Base-by-base conservation (phyloP, 371 early-diverging fungal species). In the Zopfochytrium polystomum region DNA sequence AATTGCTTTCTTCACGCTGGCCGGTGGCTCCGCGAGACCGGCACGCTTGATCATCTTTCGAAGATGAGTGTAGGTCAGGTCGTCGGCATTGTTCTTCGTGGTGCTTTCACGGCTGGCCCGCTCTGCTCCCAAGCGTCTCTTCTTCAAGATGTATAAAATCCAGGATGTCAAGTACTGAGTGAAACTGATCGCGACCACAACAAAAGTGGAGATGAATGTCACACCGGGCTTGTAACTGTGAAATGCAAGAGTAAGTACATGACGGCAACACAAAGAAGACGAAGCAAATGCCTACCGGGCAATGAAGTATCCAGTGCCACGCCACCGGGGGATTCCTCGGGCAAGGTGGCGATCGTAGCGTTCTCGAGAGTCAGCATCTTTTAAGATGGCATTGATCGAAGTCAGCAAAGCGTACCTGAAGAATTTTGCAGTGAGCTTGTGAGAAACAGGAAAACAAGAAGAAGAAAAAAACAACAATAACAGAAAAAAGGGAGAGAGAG, bases 271-370 rank as follows among this genome's bases (percentile, higher is more conserved):
- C 25, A 11, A 9, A 57, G 29, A 29, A 18, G 7, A 23, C 20
- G 7, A 61, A 55, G n/a, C 55, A 1, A 1, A 45, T 2, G n/a
- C 33, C 3, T n/a, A 68, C 69, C 62, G 32, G n/a, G 66, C 56
- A 38, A 66, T 25, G 53, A 31, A 71, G 65, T 74, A 79, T 29
- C 73, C 72, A 11, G 67, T 71, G 18, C 76, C 76, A 25, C 78
- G 58, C 72, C 73, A 76, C 38, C 34, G 32, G 7, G 75, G 78
- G 43, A 78, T 63, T 20, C 75, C 75, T 25, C 52, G 52, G 26
- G 27, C 25, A 11, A 70, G 65, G 56, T 76, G 77, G 6, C 55
- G 46, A 54, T 79, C 75, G 53, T 79, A 76, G 32, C 66, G 65
- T 33, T 65, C 69, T 22, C 79, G 67, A 32, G 34, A 27, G n/a